phyloP scores from a whole-genome alignment of 2,329 filamentous ascomycete species.

The Epichloe bromicola region DNA sequence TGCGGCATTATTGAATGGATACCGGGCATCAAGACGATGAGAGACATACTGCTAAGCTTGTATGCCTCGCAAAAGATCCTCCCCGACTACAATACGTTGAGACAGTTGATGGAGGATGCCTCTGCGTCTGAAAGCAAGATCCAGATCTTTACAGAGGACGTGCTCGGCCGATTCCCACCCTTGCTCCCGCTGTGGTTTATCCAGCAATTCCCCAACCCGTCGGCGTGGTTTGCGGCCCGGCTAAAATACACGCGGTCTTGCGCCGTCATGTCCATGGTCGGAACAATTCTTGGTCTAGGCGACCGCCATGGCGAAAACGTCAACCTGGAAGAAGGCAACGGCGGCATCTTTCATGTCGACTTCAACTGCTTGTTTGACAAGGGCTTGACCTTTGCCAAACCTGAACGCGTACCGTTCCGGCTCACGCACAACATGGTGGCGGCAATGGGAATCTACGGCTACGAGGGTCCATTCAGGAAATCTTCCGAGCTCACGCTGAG shows the following conservation, averaged over 20 bases:
- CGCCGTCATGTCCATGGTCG: slow-evolving; percentile 99
- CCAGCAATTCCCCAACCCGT: slow-evolving; percentile 85
- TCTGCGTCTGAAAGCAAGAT: slow-evolving; percentile 44
- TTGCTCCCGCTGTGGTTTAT: slow-evolving; percentile 92
- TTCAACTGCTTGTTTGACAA: slow-evolving; percentile 99
- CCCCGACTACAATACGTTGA: slow-evolving; percentile 57
- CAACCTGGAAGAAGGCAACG: slow-evolving; percentile 82
- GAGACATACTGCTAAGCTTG: slow-evolving; percentile 73
- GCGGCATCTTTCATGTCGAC: slow-evolving; percentile 92
- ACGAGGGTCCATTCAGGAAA: slow-evolving; percentile 84
- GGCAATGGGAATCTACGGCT: slow-evolving; percentile 89
- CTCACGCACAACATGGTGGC: slow-evolving; percentile 98
- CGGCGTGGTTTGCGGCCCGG: slow-evolving; percentile 80
- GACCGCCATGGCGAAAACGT: slow-evolving; percentile 98
- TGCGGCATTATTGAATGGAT: slow-evolving; percentile 99
- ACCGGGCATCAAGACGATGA: slow-evolving; percentile 82
- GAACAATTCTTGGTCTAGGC: slow-evolving; percentile 83
- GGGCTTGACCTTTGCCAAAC: slow-evolving; percentile 86
- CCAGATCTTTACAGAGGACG: slow-evolving; percentile 55
- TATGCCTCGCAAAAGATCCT: slow-evolving; percentile 63
- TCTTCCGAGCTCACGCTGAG: slow-evolving; percentile 80
- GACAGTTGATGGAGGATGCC: slow-evolving; percentile 50
- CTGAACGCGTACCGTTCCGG: slow-evolving; percentile 89
- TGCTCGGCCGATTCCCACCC: slow-evolving; percentile 58
- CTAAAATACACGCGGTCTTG: slow-evolving; percentile 85